These are phyloP conservation scores for Mycena rosella DNA, from an alignment of 768 basidiomycete genomes.

Conservation along the genomic window DNA sequence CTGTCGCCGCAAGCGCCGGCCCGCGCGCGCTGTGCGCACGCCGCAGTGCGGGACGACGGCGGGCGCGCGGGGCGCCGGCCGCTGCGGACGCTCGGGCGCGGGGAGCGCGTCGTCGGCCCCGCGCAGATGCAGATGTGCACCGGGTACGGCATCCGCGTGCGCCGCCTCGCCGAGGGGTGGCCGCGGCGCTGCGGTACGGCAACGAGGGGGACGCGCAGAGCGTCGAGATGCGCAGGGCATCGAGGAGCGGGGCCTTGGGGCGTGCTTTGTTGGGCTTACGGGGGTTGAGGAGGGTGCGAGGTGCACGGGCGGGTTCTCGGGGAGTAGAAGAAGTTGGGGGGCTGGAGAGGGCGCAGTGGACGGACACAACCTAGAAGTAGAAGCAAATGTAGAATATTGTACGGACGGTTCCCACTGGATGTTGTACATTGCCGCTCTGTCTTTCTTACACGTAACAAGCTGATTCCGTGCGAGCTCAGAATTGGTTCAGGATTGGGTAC, in stretches of 20 bases:
- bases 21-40: slow-evolving; percentile 49
- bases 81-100: too few species aligned
- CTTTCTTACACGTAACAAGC: too few species aligned
- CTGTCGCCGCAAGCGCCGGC: slow-evolving; percentile 44
- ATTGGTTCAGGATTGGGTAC: too few species aligned
- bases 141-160: slow-evolving; percentile 45
- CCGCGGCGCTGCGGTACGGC: slow-evolving; percentile 50
- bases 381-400: too few species aligned
- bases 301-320: slow-evolving; percentile 18
- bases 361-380: neutral
- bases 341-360: slow-evolving; percentile 22
- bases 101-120: slow-evolving; percentile 54
- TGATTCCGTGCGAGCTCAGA: too few species aligned
- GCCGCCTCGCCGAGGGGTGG: slow-evolving; percentile 48
- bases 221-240: slow-evolving; percentile 41
- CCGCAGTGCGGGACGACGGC: slow-evolving; percentile 51
- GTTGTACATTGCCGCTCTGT: too few species aligned
- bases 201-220: slow-evolving; percentile 51
- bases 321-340: slow-evolving; percentile 19
- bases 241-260: slow-evolving; percentile 42
- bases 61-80: slow-evolving; percentile 51
- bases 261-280: slow-evolving; percentile 44
- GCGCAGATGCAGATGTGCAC: slow-evolving; percentile 50
- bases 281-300: slow-evolving; percentile 41
- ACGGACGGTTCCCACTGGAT: too few species aligned